These are phyloP conservation scores for Tirmania nivea DNA, from an alignment of 495 filamentous ascomycete species.

Conservation along the genomic window DNA sequence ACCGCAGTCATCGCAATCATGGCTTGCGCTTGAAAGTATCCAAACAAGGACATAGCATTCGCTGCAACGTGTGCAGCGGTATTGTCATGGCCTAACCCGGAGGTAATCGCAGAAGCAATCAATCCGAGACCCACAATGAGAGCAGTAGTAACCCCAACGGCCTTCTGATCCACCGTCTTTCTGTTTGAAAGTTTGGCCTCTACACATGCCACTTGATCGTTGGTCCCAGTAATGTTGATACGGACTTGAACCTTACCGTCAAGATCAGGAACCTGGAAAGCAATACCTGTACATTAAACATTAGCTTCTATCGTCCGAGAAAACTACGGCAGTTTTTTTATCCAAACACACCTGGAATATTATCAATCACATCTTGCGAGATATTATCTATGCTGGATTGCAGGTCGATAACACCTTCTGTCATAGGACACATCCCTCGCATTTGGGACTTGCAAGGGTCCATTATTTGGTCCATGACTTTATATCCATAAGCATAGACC, in stretches of 20 bases:
- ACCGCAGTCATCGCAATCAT: constrained; percentile 76
- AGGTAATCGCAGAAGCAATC: constrained; percentile 60
- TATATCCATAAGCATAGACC: constrained; percentile 65
- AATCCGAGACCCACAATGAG: constrained; percentile 69
- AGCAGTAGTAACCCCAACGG: constrained; percentile 73
- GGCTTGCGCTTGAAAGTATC: constrained; percentile 93
- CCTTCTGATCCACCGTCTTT: constrained; percentile 76
- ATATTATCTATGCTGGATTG: constrained; percentile 36
- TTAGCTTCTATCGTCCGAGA: neutral
- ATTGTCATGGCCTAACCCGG: constrained; percentile 75
- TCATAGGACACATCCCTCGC: constrained; percentile 81
- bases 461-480: constrained; percentile 37
- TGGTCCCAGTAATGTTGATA: constrained; percentile 43
- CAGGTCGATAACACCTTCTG: constrained; percentile 57
- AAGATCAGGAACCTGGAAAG: constrained; percentile 77
- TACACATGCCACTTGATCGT: constrained; percentile 56
- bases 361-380: constrained; percentile 33
- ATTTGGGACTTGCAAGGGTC: constrained; percentile 54
- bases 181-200: constrained; percentile 79
- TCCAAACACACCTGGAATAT: constrained; percentile 42
- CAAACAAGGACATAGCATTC: constrained; percentile 77
- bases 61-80: constrained; percentile 89
- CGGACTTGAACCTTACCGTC: constrained; percentile 68
- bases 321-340: neutral
- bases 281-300: constrained; percentile 33